phyloP scores from a whole-genome alignment of 306 rosid genomes.

The Medicago arabica region DNA sequence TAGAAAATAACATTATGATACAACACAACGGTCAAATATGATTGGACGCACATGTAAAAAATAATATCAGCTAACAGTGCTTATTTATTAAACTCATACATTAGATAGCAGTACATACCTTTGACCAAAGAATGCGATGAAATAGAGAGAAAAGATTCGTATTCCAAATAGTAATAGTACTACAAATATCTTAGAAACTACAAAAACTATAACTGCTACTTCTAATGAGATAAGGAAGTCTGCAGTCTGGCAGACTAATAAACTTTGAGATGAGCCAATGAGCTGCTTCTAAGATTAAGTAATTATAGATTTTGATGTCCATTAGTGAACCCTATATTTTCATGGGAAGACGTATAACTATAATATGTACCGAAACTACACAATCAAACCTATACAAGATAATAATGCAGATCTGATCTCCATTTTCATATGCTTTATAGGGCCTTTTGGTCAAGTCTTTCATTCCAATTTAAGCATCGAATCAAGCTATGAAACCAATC shows the following conservation, averaged over 20 bases:
- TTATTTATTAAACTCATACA: not conserved
- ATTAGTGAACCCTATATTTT: constrained; percentile 34
- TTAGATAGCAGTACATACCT: not conserved
- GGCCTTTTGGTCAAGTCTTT: constrained; percentile 97
- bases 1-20: not conserved
- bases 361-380: constrained; percentile 57
- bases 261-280: constrained; percentile 25
- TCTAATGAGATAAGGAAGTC: constrained; percentile 13
- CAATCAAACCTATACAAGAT: constrained; percentile 31
- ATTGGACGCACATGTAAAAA: not conserved
- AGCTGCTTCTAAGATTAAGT: constrained; percentile 34
- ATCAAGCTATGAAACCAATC: constrained; percentile 99
- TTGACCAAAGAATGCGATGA: not conserved
- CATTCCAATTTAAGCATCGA: constrained; percentile 99
- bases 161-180: constrained; percentile 28
- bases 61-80: not conserved
- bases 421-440: constrained; percentile 51
- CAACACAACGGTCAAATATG: not conserved
- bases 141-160: constrained; percentile 31
- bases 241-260: constrained; percentile 1
- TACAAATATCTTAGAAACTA: constrained; percentile 24
- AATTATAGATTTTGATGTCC: constrained; percentile 42
- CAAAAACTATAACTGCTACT: constrained; percentile 1
- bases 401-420: constrained; percentile 29
- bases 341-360: constrained; percentile 46